Conservation (phyloP, 805 yeast species). For the Wickerhamiella cacticola region DNA sequence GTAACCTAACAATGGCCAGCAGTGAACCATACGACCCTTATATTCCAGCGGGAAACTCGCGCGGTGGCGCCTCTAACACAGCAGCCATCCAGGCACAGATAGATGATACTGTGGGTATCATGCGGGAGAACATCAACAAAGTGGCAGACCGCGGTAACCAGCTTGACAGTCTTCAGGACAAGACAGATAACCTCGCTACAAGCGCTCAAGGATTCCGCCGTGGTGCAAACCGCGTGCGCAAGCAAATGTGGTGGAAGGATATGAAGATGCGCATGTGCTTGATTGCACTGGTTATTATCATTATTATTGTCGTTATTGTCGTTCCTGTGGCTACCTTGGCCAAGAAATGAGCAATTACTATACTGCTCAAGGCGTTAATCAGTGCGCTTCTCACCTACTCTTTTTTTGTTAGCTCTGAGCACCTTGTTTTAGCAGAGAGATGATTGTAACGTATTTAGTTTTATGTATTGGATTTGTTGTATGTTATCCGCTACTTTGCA, state of each 20-base stretch:
- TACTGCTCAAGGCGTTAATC: too few species aligned
- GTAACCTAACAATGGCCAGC: conserved; percentile 30
- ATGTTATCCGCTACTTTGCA: too few species aligned
- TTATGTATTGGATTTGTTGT: conserved; percentile 2
- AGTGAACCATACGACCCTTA: conserved; percentile 80
- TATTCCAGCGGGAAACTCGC: conserved; percentile 40
- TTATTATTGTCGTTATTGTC: conserved; percentile 70
- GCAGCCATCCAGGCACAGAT: conserved; percentile 86
- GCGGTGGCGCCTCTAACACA: conserved; percentile 37
- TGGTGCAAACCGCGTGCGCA: conserved; percentile 94
- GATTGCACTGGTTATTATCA: conserved; percentile 62
- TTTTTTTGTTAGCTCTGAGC: too few species aligned
- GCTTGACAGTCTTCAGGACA: conserved; percentile 79
- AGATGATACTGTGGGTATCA: conserved; percentile 91
- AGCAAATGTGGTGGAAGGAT: conserved; percentile 99
- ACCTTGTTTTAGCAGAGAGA: neutral
- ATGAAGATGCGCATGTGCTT: conserved; percentile 91
- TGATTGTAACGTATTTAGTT: neutral
- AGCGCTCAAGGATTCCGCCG: conserved; percentile 91
- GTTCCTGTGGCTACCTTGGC: conserved; percentile 93
- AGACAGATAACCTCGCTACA: conserved; percentile 83
- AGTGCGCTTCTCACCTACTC: too few species aligned
- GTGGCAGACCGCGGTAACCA: conserved; percentile 94
- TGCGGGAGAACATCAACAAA: conserved; percentile 93
- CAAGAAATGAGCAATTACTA: conserved; percentile 17